Conservation (phyloP, 2,329 filamentous ascomycete species). For the Trichoderma breve region DNA sequence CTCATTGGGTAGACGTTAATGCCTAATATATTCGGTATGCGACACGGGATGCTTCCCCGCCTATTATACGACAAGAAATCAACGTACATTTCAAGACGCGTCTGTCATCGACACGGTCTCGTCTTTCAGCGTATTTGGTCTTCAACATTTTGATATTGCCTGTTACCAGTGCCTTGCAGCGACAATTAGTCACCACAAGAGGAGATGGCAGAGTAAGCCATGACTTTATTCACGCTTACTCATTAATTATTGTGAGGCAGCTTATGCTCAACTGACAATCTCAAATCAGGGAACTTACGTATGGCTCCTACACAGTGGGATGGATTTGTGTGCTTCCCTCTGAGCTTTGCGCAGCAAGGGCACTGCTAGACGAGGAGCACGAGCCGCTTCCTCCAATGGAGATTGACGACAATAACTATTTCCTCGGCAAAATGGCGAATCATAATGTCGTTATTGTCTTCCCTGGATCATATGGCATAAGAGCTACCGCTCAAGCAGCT, state of each 20-base stretch:
- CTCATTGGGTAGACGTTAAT: too few species aligned
- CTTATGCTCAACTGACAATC: not conserved
- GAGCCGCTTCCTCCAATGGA: not conserved
- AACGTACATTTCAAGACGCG: too few species aligned
- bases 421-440: not conserved
- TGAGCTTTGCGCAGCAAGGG: not conserved
- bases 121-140: too few species aligned
- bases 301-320: not conserved
- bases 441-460: not conserved
- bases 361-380: not conserved
- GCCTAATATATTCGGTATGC: too few species aligned
- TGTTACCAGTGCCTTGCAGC: too few species aligned
- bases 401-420: not conserved
- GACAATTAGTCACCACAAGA: too few species aligned
- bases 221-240: not conserved
- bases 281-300: not conserved
- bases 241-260: not conserved
- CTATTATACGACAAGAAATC: too few species aligned
- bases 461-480: not conserved
- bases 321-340: not conserved
- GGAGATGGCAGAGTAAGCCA: too few species aligned
- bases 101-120: too few species aligned
- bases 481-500: not conserved
- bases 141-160: too few species aligned
- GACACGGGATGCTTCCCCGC: too few species aligned